Evolutionary conservation across 2,329 filamentous ascomycete species (phyloP).

Genomic region (Sporothrix brasiliensis): DNA sequence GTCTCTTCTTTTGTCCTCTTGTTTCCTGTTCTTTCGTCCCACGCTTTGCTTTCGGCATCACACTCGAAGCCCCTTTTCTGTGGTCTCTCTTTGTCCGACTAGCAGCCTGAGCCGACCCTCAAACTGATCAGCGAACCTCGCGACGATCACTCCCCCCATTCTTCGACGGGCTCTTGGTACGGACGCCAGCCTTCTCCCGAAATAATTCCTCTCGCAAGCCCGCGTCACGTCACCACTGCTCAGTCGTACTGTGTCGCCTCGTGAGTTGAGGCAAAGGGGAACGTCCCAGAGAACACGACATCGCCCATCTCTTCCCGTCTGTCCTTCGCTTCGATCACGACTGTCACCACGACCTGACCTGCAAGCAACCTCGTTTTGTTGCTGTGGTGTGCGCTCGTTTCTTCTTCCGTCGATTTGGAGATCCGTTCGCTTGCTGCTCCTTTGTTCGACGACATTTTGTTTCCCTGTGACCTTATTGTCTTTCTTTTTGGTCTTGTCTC

Average conservation of each 20-base stretch:
- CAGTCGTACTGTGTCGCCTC: neutral
- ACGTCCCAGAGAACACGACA: neutral
- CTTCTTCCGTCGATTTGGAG: constrained; percentile 22
- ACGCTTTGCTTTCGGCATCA: neutral
- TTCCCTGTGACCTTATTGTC: neutral
- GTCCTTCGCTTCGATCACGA: neutral
- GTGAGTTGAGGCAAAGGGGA: constrained; percentile 1
- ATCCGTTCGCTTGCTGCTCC: constrained; percentile 21
- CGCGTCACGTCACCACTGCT: constrained; percentile 27
- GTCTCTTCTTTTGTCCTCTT: constrained; percentile 9
- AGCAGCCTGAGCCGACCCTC: constrained; percentile 1
- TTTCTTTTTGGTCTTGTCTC: neutral
- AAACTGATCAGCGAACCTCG: constrained; percentile 16
- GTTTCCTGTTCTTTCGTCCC: neutral
- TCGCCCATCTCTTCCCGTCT: neutral
- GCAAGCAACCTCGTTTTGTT: constrained; percentile 19
- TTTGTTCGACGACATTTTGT: constrained; percentile 18
- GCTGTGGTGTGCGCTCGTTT: neutral
- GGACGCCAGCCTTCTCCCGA: neutral
- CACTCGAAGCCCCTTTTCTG: neutral
- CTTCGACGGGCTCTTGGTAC: neutral
- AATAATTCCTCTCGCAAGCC: neutral
- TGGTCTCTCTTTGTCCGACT: neutral
- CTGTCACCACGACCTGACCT: constrained; percentile 6
- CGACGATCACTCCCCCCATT: neutral